Conservation (phyloP, 495 filamentous ascomycete genomes). For the Aspergillus carlsbadensis region DNA sequence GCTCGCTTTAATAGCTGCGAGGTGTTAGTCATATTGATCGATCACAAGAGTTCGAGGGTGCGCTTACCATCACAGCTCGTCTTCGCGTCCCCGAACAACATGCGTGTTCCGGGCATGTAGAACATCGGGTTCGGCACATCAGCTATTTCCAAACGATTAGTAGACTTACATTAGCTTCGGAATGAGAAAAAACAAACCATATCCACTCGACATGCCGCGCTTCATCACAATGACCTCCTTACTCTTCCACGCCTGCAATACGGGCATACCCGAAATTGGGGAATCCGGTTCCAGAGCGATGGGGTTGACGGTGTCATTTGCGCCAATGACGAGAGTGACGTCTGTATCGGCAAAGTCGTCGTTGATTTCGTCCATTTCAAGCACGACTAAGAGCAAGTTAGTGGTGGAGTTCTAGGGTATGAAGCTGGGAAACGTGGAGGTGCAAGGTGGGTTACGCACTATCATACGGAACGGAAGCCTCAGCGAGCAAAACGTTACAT, state of each 20-base stretch:
- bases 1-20: constrained; percentile 39
- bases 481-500: constrained; percentile 80
- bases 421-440: background rate
- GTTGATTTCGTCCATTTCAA: constrained; percentile 91
- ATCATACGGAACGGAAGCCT: constrained; percentile 80
- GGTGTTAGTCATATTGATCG: background rate
- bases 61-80: constrained; percentile 66
- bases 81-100: constrained; percentile 85
- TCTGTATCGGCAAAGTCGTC: constrained; percentile 81
- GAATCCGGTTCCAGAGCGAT: constrained; percentile 77
- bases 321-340: constrained; percentile 81
- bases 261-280: constrained; percentile 81
- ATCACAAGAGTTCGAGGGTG: background rate
- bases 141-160: constrained; percentile 37
- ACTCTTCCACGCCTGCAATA: constrained; percentile 85
- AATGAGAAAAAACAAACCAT: constrained; percentile 49
- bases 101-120: constrained; percentile 77
- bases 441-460: constrained; percentile 36
- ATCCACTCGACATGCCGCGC: constrained; percentile 75
- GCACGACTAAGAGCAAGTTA: constrained; percentile 49
- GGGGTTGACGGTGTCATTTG: constrained; percentile 84
- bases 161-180: background rate
- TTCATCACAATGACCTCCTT: constrained; percentile 90
- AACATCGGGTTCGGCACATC: constrained; percentile 89
- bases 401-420: background rate